Conservation (phyloP, 768 basidiomycete species). For the Podaxis mareebaensis region DNA sequence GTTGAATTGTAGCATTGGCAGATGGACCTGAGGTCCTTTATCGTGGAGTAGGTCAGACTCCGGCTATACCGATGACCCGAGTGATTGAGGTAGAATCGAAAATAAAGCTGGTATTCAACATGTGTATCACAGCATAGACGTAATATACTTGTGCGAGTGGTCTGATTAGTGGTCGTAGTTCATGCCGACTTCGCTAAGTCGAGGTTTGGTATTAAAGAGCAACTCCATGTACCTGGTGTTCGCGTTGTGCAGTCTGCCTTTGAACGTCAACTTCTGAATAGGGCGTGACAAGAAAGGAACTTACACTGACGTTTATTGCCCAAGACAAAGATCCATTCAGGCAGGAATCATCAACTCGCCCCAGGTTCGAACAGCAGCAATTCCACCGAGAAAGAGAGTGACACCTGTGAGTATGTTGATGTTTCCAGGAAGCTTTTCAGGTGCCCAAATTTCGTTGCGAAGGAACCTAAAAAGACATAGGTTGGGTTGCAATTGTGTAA, state of each 20-base stretch:
- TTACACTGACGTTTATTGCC: not conserved
- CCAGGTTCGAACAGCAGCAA: conserved; percentile 72
- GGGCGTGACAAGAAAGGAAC: not conserved
- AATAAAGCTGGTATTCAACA: not conserved
- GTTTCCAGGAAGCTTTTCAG: conserved; percentile 77
- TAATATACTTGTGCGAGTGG: not conserved
- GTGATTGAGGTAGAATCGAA: not conserved
- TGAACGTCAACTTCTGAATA: not conserved
- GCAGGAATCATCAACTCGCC: conserved; percentile 77
- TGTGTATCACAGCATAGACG: not conserved
- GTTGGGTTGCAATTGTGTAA: conserved; percentile 23
- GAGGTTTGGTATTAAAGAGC: not conserved
- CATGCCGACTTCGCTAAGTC: not conserved
- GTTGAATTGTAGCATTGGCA: too few species aligned
- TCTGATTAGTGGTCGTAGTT: not conserved
- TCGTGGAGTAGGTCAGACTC: too few species aligned
- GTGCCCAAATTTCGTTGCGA: conserved; percentile 67
- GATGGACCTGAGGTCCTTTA: too few species aligned
- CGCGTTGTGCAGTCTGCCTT: not conserved
- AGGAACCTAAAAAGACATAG: conserved; percentile 35
- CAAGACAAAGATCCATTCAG: conserved; percentile 27
- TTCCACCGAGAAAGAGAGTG: conserved; percentile 68
- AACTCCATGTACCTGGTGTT: not conserved
- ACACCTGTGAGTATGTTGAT: conserved; percentile 67
- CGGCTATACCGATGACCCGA: not conserved